Percentiles rank a stretch among this genome's conserved stretches.
Conservation (phyloP, 306 rosid genomes). For the Morella rubra region DNA sequence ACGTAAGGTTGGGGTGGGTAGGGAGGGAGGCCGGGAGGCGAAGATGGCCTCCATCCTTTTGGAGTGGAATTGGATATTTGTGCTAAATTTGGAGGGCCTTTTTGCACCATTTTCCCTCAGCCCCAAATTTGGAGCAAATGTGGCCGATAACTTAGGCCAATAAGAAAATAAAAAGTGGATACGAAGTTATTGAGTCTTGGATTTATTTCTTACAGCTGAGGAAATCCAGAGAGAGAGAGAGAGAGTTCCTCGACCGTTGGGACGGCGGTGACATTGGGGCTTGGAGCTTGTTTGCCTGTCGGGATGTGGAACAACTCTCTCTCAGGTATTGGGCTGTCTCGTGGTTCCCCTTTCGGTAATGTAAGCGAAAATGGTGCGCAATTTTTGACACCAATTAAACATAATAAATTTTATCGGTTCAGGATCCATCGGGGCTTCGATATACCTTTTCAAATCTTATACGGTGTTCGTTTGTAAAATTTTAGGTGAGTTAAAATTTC, state of each 20-base stretch:
- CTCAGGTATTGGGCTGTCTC: too few species aligned
- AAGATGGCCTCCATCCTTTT: conserved; percentile 34
- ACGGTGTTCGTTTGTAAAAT: too few species aligned
- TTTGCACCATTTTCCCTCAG: conserved; percentile 34
- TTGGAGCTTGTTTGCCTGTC: too few species aligned
- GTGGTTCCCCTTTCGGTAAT: too few species aligned
- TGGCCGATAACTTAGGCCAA: conserved; percentile 40
- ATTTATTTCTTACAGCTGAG: not conserved
- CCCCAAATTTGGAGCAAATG: conserved; percentile 40
- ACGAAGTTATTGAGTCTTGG: not conserved
- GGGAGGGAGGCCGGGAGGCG: conserved; percentile 33
- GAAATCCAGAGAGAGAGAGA: too few species aligned
- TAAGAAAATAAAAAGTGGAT: not conserved
- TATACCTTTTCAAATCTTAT: too few species aligned
- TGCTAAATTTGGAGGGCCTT: conserved; percentile 38
- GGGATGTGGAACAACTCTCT: too few species aligned
- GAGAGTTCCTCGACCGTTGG: not conserved
- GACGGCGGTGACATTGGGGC: not conserved
- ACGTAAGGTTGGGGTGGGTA: conserved; percentile 3
- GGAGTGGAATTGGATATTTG: conserved; percentile 27
- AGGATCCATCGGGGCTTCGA: too few species aligned
- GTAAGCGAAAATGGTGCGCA: too few species aligned
- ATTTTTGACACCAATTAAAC: too few species aligned
- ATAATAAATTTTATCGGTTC: too few species aligned
- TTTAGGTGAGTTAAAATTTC: too few species aligned